Evolutionary conservation across 495 filamentous ascomycete species (phyloP).

Genomic region (Apiosordaria backusii): DNA sequence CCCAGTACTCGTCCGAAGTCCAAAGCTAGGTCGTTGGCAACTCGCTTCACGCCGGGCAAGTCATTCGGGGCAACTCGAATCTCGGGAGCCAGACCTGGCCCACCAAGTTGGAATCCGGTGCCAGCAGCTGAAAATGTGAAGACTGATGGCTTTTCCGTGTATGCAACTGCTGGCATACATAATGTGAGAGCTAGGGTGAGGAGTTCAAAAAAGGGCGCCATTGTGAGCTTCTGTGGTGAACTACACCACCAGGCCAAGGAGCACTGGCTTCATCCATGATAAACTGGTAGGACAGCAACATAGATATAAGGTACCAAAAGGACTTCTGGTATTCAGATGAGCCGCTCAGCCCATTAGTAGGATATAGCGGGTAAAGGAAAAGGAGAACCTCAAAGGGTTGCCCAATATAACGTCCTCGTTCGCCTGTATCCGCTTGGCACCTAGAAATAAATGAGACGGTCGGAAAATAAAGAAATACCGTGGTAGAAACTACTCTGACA

Average conservation of each 20-base stretch:
- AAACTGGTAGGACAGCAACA: neutral
- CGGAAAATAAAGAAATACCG: neutral
- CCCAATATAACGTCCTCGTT: neutral
- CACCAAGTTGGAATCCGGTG: conserved; percentile 26
- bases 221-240: neutral
- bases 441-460: neutral
- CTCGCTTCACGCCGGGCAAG: conserved; percentile 47
- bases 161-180: conserved; percentile 9
- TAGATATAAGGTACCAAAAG: neutral
- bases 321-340: neutral
- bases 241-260: neutral
- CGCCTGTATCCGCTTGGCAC: neutral
- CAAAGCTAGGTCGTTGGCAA: conserved; percentile 44
- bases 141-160: conserved; percentile 17
- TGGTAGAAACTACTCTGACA: neutral
- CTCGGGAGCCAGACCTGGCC: conserved; percentile 24
- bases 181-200: conserved; percentile 9
- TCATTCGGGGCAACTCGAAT: conserved; percentile 36
- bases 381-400: neutral
- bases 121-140: conserved; percentile 24
- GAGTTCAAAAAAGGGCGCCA: conserved; percentile 20
- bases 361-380: neutral
- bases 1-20: conserved; percentile 52
- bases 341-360: neutral
- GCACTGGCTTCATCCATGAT: neutral